These are phyloP conservation scores for Diddensiella santjacobensis DNA, from an alignment of 805 yeast species.

Conservation along the genomic window DNA sequence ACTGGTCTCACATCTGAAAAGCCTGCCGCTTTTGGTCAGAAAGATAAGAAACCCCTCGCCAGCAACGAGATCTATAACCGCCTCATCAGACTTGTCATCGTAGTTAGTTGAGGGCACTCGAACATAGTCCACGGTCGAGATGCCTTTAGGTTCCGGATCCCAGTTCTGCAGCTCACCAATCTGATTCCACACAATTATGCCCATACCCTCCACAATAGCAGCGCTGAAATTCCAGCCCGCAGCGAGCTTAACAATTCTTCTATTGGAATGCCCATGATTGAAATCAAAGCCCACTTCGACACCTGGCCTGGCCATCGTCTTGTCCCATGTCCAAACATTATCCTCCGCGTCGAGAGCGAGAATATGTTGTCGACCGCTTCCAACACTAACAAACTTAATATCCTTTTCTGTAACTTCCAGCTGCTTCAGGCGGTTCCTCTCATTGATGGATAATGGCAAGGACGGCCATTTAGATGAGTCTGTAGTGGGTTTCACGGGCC, in stretches of 20 bases:
- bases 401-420: not conserved
- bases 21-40: slow-evolving; percentile 43
- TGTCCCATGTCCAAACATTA: slow-evolving; percentile 62
- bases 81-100: not conserved
- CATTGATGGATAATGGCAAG: slow-evolving; percentile 3
- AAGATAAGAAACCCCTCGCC: slow-evolving; percentile 52
- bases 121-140: slow-evolving; percentile 7
- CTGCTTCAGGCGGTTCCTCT: slow-evolving; percentile 6
- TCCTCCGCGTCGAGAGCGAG: slow-evolving; percentile 52
- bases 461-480: slow-evolving; percentile 1
- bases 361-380: slow-evolving; percentile 64
- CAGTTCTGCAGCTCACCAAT: slow-evolving; percentile 34
- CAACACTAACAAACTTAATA: slow-evolving; percentile 42
- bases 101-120: slow-evolving; percentile 17
- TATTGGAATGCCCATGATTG: slow-evolving; percentile 1
- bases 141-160: slow-evolving; percentile 1
- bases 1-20: slow-evolving; percentile 37
- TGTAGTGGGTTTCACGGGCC: not conserved
- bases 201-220: slow-evolving; percentile 45
- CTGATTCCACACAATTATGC: slow-evolving; percentile 56
- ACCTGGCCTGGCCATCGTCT: slow-evolving; percentile 17
- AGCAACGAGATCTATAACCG: slow-evolving; percentile 50
- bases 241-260: slow-evolving; percentile 35
- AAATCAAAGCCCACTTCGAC: slow-evolving; percentile 15
- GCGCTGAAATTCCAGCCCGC: slow-evolving; percentile 69